Percentiles rank a stretch among this genome's conserved stretches.
phyloP scores from a whole-genome alignment of 148 eudicot species.

The Nepenthes mirabilis region DNA sequence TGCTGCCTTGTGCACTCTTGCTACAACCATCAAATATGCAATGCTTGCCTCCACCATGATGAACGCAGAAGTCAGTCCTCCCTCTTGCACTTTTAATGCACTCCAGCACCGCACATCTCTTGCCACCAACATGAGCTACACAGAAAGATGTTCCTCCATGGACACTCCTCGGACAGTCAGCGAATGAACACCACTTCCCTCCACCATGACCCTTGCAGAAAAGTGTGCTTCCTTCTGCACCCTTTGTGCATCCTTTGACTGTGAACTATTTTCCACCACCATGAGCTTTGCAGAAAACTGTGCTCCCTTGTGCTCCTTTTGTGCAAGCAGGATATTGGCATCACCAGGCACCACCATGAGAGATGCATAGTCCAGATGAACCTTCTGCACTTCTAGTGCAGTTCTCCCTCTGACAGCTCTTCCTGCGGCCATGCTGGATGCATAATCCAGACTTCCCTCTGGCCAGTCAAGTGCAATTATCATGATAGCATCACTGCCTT shows the following conservation, averaged over 20 bases:
- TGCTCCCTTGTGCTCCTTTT: conserved; percentile 16
- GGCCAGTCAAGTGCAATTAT: conserved; percentile 7
- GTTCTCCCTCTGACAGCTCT: conserved; percentile 8
- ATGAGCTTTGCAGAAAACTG: conserved; percentile 12
- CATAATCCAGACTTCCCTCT: conserved; percentile 14
- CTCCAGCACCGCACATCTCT: conserved; percentile 4
- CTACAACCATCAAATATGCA: conserved; percentile 5
- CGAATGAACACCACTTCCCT: conserved; percentile 9
- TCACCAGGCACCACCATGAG: conserved; percentile 12
- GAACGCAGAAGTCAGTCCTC: conserved; percentile 8
- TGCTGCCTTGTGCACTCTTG: conserved; percentile 16
- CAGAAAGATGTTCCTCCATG: conserved; percentile 13
- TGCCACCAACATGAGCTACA: conserved; percentile 14
- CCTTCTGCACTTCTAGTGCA: conserved; percentile 15
- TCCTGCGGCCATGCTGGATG: conserved; percentile 11
- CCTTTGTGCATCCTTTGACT: conserved; percentile 7
- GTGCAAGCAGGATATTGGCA: conserved; percentile 8
- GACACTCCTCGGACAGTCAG: conserved; percentile 11
- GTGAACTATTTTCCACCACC: conserved; percentile 13
- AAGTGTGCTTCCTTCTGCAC: conserved; percentile 13
- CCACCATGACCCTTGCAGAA: conserved; percentile 16
- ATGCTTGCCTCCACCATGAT: conserved; percentile 12
- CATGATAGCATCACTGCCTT: conserved; percentile 6
- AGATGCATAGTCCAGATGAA: conserved; percentile 7
- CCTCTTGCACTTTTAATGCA: conserved; percentile 14